phyloP scores from a whole-genome alignment of 805 yeast species.

The Candida hungchunana region DNA sequence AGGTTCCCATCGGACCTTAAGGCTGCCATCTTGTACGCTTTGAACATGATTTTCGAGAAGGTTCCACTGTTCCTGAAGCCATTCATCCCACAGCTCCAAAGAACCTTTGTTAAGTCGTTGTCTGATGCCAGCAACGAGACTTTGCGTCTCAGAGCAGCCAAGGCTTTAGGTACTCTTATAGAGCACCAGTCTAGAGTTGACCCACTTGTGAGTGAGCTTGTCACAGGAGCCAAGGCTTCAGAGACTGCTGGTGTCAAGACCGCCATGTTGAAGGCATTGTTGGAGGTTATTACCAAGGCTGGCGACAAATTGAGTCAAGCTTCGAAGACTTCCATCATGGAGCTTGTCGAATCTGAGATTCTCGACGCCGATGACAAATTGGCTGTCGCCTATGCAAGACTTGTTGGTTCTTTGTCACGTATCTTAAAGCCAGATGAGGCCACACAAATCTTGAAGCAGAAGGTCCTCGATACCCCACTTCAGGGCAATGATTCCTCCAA shows the following conservation, averaged over 20 bases:
- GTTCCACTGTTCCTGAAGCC: constrained; percentile 92
- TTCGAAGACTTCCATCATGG: constrained; percentile 64
- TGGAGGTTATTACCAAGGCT: constrained; percentile 76
- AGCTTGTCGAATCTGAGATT: constrained; percentile 71
- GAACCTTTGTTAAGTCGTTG: constrained; percentile 91
- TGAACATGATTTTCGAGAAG: constrained; percentile 71
- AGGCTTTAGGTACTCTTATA: constrained; percentile 83
- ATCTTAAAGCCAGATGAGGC: constrained; percentile 65
- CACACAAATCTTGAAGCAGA: constrained; percentile 48
- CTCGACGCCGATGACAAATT: constrained; percentile 50
- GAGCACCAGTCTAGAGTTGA: constrained; percentile 91
- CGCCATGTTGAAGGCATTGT: constrained; percentile 79
- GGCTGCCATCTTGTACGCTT: constrained; percentile 86
- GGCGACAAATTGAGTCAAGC: constrained; percentile 74
- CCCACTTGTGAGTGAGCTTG: constrained; percentile 81
- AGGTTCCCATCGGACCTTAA: constrained; percentile 87
- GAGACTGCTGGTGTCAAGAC: constrained; percentile 70
- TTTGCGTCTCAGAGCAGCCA: constrained; percentile 80
- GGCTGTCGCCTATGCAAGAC: constrained; percentile 71
- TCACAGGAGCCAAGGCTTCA: constrained; percentile 65
- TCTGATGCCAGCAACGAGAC: constrained; percentile 71
- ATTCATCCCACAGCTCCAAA: constrained; percentile 93
- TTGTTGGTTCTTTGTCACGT: constrained; percentile 72
- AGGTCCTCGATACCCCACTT: constrained; percentile 47
- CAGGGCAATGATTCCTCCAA: constrained; percentile 43